Evolutionary conservation across 768 basidiomycete genomes (phyloP), one percentile per base, ranked within the genome.

Genomic region (Cystofilobasidium bisporidii): DNA sequence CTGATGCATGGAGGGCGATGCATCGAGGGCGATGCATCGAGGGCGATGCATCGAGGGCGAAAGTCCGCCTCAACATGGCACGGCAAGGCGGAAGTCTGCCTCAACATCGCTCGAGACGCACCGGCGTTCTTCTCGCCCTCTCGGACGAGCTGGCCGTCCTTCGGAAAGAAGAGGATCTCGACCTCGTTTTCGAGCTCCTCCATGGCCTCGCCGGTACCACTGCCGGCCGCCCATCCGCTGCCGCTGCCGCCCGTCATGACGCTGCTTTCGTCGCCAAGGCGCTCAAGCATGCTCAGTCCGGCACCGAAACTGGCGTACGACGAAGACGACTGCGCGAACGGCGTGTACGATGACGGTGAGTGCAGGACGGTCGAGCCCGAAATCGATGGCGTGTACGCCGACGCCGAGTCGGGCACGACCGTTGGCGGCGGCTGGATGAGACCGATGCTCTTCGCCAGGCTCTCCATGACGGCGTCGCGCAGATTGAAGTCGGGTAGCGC

Each of bases 391-490:
- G 57, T 32, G 24, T 61, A 55, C 26, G 40, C 28, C 15, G 60
- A 61, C 3, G 40, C 45, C 36, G 60, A 61, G 18, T 61, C 41
- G 72, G 6, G 74, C 73, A 2, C 69, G 71, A 18, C 69, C 50
- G n/a, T n/a, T n/a, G 71, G 69, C 5, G 91, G 86, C 4, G 92
- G 89, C 71, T 96, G 93, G 28, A 90, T 79, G 17, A 99, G 81
- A 4, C 96, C 96, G 67, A 99, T 98, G 2, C 91, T 94, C 76
- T 94, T 93, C 0, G 94, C 92, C 69, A 99, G 93, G 76, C 91
- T 94, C 0, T 88, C 87, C 91, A 98, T 92, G 38, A 99, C 93
- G 72, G 90, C 92, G 72, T 92, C 90, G 41, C 90, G 84, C n/a
- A 98, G 83, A 75, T 98, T 91, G 72, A 97, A 93, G 26, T 93